These are phyloP conservation scores for Calendula officinalis DNA, from an alignment of 129 eudicot genomes.

Conservation along the genomic window DNA sequence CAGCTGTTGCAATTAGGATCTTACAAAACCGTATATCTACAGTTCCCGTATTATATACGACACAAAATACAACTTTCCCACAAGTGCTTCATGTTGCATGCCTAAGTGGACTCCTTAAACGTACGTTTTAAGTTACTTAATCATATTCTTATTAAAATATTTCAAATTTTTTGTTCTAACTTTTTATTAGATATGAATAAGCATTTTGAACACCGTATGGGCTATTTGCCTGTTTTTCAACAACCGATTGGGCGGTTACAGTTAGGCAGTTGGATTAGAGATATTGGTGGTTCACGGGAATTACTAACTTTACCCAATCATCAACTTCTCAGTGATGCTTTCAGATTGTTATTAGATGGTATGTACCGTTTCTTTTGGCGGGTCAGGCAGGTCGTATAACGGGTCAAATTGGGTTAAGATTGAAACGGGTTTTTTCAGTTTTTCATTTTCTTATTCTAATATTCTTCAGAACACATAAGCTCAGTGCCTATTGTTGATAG, in stretches of 20 bases:
- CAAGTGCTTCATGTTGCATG: slow-evolving; percentile 61
- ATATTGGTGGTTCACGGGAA: slow-evolving; percentile 39
- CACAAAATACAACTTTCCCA: slow-evolving; percentile 45
- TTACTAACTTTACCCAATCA: slow-evolving; percentile 40
- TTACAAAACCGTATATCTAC: slow-evolving; percentile 53
- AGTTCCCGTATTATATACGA: slow-evolving; percentile 48
- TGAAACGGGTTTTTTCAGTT: too few species aligned
- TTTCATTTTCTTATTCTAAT: background rate
- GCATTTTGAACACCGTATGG: slow-evolving; percentile 42
- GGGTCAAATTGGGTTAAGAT: too few species aligned
- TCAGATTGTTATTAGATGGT: slow-evolving; percentile 53
- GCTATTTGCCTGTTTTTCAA: slow-evolving; percentile 56
- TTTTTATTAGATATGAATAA: slow-evolving; percentile 49
- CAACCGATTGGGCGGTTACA: slow-evolving; percentile 50
- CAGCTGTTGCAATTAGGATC: slow-evolving; percentile 44
- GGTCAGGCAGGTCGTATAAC: too few species aligned
- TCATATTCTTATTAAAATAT: too few species aligned
- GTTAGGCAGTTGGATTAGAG: slow-evolving; percentile 58
- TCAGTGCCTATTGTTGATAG: slow-evolving; percentile 66
- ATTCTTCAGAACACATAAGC: slow-evolving; percentile 54
- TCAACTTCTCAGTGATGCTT: slow-evolving; percentile 49
- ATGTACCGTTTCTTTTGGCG: background rate
- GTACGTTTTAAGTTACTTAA: slow-evolving; percentile 32
- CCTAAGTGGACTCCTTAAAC: slow-evolving; percentile 60
- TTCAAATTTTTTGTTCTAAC: slow-evolving; percentile 10